These are phyloP conservation scores for Pseudisothecium myosuroides DNA, from an alignment of 225 moss, liverwort and hornwort genomes.

Conservation along the genomic window DNA sequence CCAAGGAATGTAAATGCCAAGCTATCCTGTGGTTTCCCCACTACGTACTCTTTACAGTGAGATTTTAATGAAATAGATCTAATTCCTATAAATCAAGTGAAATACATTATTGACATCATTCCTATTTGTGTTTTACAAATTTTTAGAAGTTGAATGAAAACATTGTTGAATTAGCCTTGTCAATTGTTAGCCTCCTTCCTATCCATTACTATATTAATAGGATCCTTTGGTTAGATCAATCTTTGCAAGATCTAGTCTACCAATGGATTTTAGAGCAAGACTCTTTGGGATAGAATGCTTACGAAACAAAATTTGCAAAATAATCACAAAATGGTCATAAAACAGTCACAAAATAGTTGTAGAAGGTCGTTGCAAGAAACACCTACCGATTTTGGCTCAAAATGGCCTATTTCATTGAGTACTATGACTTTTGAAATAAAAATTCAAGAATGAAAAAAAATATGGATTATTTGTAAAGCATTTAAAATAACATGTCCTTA, in stretches of 20 bases:
- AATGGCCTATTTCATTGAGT: too few relatives aligned
- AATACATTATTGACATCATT: not conserved
- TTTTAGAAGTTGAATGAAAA: not conserved
- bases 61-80: too few relatives aligned
- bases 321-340: not conserved
- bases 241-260: not conserved
- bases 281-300: fast-evolving
- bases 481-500: too few relatives aligned
- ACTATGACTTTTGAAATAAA: too few relatives aligned
- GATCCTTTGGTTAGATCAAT: not conserved
- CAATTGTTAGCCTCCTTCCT: not conserved
- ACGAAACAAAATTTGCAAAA: not conserved
- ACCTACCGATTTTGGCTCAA: too few relatives aligned
- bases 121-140: not conserved
- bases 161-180: not conserved
- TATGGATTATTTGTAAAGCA: too few relatives aligned
- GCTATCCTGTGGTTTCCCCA: fast-evolving
- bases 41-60: too few relatives aligned
- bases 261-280: not conserved
- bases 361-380: too few relatives aligned
- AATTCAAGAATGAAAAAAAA: too few relatives aligned
- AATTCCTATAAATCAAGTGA: too few relatives aligned
- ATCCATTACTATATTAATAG: not conserved
- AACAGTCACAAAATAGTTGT: not conserved
- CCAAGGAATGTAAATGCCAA: not conserved